phyloP scores from a whole-genome alignment of 202 grass and related monocot species.

The Miscanthus sacchariflorus region DNA sequence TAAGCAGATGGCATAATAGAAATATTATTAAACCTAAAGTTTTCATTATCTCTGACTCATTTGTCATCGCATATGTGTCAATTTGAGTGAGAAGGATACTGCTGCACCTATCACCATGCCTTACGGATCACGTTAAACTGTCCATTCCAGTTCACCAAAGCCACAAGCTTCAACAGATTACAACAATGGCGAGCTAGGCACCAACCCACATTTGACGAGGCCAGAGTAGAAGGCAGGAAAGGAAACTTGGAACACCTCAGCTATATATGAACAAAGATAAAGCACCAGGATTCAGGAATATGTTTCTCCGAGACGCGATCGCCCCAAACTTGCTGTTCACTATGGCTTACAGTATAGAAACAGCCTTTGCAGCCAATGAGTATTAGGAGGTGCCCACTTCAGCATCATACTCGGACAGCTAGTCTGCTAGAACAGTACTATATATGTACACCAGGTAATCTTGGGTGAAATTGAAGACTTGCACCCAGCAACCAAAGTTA shows the following conservation, averaged over 20 bases:
- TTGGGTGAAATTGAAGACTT: neutral
- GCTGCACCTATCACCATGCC: too few species aligned
- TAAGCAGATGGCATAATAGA: too few species aligned
- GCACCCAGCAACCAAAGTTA: neutral
- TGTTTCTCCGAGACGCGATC: neutral
- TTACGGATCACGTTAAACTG: too few species aligned
- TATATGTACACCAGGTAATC: neutral
- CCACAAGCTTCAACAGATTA: too few species aligned
- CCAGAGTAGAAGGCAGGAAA: neutral
- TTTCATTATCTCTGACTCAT: too few species aligned
- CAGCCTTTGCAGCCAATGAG: neutral
- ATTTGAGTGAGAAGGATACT: too few species aligned
- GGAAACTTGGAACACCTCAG: neutral
- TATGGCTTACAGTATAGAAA: neutral
- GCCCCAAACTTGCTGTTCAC: neutral
- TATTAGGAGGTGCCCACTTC: neutral
- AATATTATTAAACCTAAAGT: too few species aligned
- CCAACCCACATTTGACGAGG: neutral
- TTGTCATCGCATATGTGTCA: too few species aligned
- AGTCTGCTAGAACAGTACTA: neutral
- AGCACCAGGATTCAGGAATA: neutral
- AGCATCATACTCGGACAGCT: neutral
- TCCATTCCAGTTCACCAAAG: too few species aligned
- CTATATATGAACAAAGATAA: constrained; percentile 10
- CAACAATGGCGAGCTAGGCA: too few species aligned